Evolutionary conservation across 1,139 yeast genomes (phyloP).

Genomic region (Petasospora rhodanensis): DNA sequence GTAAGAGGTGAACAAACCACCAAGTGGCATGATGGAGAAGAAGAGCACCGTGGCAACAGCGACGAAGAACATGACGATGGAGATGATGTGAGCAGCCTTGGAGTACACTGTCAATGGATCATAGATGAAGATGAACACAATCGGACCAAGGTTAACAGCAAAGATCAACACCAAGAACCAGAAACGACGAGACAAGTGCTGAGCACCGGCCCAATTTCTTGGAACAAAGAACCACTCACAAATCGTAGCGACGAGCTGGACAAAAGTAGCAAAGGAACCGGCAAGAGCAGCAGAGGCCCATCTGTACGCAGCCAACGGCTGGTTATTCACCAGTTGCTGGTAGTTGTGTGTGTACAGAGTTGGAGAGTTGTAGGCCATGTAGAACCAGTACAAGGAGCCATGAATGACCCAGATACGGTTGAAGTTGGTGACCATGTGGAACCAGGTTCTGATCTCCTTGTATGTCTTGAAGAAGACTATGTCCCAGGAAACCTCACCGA

Average conservation of each 20-base stretch:
- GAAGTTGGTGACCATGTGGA: conserved; percentile 90
- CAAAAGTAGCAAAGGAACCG: conserved; percentile 77
- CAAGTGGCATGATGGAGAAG: conserved; percentile 93
- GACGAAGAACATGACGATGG: conserved; percentile 86
- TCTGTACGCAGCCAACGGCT: conserved; percentile 79
- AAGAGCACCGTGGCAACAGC: conserved; percentile 79
- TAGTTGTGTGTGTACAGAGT: conserved; percentile 84
- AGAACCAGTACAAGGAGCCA: conserved; percentile 89
- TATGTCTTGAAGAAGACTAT: conserved; percentile 94
- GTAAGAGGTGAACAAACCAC: conserved; percentile 93
- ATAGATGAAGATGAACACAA: conserved; percentile 80
- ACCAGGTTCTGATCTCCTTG: conserved; percentile 97
- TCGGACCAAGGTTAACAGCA: conserved; percentile 74
- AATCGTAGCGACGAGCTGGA: conserved; percentile 84
- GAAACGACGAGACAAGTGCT: conserved; percentile 86
- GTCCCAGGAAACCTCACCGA: conserved; percentile 92
- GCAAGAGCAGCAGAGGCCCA: conserved; percentile 95
- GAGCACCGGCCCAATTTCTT: conserved; percentile 99
- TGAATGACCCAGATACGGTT: conserved; percentile 98
- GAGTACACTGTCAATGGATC: conserved; percentile 68
- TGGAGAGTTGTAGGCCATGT: conserved; percentile 88
- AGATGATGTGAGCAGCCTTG: conserved; percentile 72
- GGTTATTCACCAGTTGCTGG: conserved; percentile 75
- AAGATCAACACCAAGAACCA: conserved; percentile 66
- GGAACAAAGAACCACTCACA: conserved; percentile 97